Evolutionary conservation across 2,329 filamentous ascomycete species (phyloP).

Genomic region (Periconia sp.): DNA sequence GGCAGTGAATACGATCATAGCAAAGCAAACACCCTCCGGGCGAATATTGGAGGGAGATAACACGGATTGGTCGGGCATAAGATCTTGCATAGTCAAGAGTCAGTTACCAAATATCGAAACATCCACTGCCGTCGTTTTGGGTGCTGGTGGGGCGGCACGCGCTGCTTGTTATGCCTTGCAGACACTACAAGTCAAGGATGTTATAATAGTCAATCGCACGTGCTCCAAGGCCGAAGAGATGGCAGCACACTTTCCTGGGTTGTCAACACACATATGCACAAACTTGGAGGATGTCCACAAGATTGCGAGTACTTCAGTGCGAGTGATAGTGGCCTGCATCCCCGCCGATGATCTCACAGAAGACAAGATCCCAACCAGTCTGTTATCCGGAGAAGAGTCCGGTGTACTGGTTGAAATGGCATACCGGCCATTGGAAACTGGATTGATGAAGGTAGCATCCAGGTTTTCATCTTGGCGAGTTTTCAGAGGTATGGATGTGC

Average conservation of each 20-base stretch:
- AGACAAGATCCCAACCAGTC: neutral
- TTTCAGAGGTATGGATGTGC: neutral
- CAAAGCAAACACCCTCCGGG: slow-evolving; percentile 51
- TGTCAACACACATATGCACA: slow-evolving; percentile 66
- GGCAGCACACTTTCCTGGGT: slow-evolving; percentile 55
- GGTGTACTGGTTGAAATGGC: slow-evolving; percentile 32
- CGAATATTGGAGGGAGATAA: slow-evolving; percentile 71
- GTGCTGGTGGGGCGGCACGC: slow-evolving; percentile 77
- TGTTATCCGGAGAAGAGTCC: slow-evolving; percentile 74
- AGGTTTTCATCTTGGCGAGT: neutral
- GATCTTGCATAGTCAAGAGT: slow-evolving; percentile 65
- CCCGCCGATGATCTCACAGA: neutral
- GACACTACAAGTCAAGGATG: slow-evolving; percentile 65
- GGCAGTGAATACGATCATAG: slow-evolving; percentile 78
- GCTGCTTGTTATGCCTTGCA: slow-evolving; percentile 76
- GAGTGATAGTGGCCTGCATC: slow-evolving; percentile 67
- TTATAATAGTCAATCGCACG: slow-evolving; percentile 79
- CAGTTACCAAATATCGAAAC: slow-evolving; percentile 46
- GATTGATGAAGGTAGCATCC: neutral
- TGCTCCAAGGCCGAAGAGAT: slow-evolving; percentile 66
- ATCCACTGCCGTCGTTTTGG: slow-evolving; percentile 71
- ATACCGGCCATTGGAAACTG: neutral
- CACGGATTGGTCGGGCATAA: slow-evolving; percentile 77
- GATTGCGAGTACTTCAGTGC: slow-evolving; percentile 64
- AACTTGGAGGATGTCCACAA: slow-evolving; percentile 64